Base-by-base conservation (phyloP, 805 yeast species). In the Candida odintsovae region DNA sequence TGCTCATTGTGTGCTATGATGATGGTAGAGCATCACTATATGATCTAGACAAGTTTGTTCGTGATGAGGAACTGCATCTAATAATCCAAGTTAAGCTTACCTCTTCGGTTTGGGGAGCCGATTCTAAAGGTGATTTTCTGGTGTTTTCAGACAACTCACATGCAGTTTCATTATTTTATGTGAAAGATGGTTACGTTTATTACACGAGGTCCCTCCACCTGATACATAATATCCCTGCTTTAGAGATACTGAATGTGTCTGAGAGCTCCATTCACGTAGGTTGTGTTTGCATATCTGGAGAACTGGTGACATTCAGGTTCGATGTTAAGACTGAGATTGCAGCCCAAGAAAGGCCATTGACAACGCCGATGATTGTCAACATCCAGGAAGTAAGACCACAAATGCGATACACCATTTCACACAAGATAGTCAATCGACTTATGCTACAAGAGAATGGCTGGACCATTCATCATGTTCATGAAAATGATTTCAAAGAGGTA, bases 21-120 rank as follows among this genome's bases (percentile, higher is more conserved):
- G 80, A 78, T 58, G 88, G 88, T 0, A 53, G 74, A 7, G 67
- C 72, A 0, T 48, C 75, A 41, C 48, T 82, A 0, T 69, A 54
- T 55, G 59, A 68, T 43, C 47, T 71, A 2, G 61, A 59, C 6
- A 55, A 59, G 0, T 41, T 66, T 18, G 52, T 55, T 12, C 43
- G 55, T 5, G 63, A 59, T 9, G 44, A 58, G 11, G 52, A 53
- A 26, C 46, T 64, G 2, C 49, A 53, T 6, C 58, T 70, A 2
- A 66, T 59, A 19, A 55, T 63, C 31, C 56, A 53, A 22, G 45
- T 75, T 3, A 64, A 61, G 28, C 53, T 74, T 46, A 41, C 64
- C 6, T 62, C 74, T 2, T 78, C 85, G 1, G 78, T 74, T 2
- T 83, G 90, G 90, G 86, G 87, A 0, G 53, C 79, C 18, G 86